Percentiles rank a stretch among this genome's conserved stretches.
These are phyloP conservation scores for Eucalyptus microcorys DNA, from an alignment of 345 rosid genomes.

Conservation along the genomic window DNA sequence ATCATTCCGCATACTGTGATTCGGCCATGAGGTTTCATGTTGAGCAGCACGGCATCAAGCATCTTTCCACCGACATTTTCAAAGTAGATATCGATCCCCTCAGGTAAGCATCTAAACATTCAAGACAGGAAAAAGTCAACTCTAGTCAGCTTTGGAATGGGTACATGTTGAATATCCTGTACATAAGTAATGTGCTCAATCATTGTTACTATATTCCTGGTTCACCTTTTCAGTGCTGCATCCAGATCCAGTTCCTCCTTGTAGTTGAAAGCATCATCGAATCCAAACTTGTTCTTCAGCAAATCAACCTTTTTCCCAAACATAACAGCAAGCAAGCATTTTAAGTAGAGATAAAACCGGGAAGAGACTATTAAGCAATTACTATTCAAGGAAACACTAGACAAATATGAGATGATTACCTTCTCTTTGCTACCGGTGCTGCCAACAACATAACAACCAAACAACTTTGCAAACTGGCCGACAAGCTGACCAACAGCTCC, in stretches of 20 bases:
- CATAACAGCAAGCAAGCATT: not conserved
- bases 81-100: not conserved
- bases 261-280: conserved; percentile 54
- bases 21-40: conserved; percentile 5
- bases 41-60: conserved; percentile 8
- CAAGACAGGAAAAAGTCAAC: not conserved
- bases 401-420: not conserved
- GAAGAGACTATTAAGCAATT: not conserved
- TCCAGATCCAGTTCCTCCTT: conserved; percentile 20
- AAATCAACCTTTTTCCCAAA: conserved; percentile 17
- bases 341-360: not conserved
- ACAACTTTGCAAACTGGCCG: not conserved
- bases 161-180: not conserved
- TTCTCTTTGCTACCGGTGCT: not conserved
- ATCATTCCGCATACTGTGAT: conserved; percentile 9
- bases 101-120: not conserved
- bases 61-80: not conserved
- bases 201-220: not conserved
- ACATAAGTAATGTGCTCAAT: not conserved
- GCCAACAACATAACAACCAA: not conserved
- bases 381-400: not conserved
- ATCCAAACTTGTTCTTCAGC: conserved; percentile 32
- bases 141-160: not conserved
- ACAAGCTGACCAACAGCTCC: not conserved
- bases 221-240: conserved; percentile 36